phyloP scores from a whole-genome alignment of 2,329 filamentous ascomycete species.

The Phaeoacremonium minimum region DNA sequence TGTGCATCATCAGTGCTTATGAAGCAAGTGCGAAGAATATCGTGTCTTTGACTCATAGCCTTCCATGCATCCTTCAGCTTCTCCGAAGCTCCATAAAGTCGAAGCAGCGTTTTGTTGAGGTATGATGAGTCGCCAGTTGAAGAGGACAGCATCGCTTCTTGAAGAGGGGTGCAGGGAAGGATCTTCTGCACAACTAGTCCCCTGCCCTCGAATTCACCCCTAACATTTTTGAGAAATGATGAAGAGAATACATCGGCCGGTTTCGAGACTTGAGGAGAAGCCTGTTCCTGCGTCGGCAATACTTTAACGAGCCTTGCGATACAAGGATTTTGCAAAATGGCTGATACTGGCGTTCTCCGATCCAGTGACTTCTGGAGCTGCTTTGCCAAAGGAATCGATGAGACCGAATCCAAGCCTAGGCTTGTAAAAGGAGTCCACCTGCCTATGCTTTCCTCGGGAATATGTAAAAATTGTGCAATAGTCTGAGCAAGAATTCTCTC shows the following conservation, averaged over 20 bases:
- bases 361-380: constrained; percentile 42
- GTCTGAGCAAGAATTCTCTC: constrained; percentile 54
- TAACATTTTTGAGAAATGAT: constrained; percentile 19
- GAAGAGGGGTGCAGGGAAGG: constrained; percentile 79
- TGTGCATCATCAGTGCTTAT: constrained; percentile 54
- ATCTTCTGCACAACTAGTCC: constrained; percentile 45
- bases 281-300: constrained; percentile 10
- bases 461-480: constrained; percentile 45
- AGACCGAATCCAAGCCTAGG: constrained; percentile 81
- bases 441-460: constrained; percentile 41
- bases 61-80: constrained; percentile 58
- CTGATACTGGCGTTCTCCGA: constrained; percentile 57
- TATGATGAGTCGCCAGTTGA: constrained; percentile 50
- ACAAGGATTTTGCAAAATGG: constrained; percentile 64
- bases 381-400: constrained; percentile 67
- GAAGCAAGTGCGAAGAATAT: constrained; percentile 76
- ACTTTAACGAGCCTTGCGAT: constrained; percentile 54
- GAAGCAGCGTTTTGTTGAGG: constrained; percentile 67
- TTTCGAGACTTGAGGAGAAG: too few relatives aligned
- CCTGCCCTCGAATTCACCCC: constrained; percentile 21
- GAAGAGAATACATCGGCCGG: too few relatives aligned
- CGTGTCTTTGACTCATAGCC: constrained; percentile 60
- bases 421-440: constrained; percentile 69
- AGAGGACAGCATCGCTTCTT: constrained; percentile 80
- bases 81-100: constrained; percentile 44